These are phyloP conservation scores for Syncephalastrum monosporum DNA, from an alignment of 371 early-diverging fungal species.

Conservation along the genomic window DNA sequence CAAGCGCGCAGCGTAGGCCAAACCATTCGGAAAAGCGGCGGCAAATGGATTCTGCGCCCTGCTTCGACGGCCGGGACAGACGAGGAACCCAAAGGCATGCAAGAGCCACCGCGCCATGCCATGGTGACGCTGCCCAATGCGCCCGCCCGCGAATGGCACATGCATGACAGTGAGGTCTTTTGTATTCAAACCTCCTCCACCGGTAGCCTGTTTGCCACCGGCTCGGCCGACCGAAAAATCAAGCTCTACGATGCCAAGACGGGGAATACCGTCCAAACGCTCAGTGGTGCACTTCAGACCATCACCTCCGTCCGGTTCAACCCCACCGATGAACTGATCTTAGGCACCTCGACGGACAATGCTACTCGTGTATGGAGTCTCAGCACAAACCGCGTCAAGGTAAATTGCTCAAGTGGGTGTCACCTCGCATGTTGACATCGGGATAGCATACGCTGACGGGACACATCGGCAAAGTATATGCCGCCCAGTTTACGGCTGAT, in stretches of 20 bases:
- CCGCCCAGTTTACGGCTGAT: slow-evolving; percentile 83
- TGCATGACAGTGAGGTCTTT: slow-evolving; percentile 80
- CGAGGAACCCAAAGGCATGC: neutral
- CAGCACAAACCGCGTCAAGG: slow-evolving; percentile 67
- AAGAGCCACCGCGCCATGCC: neutral
- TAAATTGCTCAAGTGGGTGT: slow-evolving; percentile 12
- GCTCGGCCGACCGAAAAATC: slow-evolving; percentile 85
- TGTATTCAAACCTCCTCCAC: slow-evolving; percentile 74
- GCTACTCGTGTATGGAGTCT: slow-evolving; percentile 86
- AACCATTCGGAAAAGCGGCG: slow-evolving; percentile 20
- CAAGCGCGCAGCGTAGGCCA: slow-evolving; percentile 27
- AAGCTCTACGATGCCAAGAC: slow-evolving; percentile 80
- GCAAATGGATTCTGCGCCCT: slow-evolving; percentile 18
- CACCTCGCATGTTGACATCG: no score
- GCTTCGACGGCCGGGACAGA: neutral
- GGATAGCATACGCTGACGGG: slow-evolving; percentile 91
- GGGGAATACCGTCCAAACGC: slow-evolving; percentile 48
- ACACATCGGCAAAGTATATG: slow-evolving; percentile 91
- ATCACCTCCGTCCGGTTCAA: slow-evolving; percentile 85
- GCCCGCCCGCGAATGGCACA: no score
- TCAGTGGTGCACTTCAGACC: slow-evolving; percentile 85
- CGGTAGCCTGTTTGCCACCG: slow-evolving; percentile 83
- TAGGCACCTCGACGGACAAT: slow-evolving; percentile 91
- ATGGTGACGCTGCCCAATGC: no score
- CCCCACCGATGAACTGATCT: slow-evolving; percentile 69